These are phyloP conservation scores for Dioscorea zingiberensis DNA, from an alignment of 106 monocot species.

Conservation along the genomic window DNA sequence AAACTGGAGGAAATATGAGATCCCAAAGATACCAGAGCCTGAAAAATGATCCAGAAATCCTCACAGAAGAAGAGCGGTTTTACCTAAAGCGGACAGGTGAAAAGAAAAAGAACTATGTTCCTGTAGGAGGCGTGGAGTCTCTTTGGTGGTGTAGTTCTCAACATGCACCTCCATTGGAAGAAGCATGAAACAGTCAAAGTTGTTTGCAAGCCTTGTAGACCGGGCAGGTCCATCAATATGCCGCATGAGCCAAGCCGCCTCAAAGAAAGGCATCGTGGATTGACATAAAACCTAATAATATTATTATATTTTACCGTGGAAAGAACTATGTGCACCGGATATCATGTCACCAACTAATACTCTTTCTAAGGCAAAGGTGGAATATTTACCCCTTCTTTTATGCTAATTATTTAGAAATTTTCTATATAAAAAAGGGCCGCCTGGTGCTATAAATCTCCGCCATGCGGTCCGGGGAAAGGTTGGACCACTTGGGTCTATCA, in stretches of 20 bases:
- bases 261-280: slow-evolving; percentile 73
- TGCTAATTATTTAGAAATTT: not conserved
- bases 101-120: slow-evolving; percentile 86
- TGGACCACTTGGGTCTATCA: too few relatives aligned
- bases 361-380: slow-evolving; percentile 75
- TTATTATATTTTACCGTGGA: slow-evolving; percentile 74
- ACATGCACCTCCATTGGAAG: slow-evolving; percentile 98
- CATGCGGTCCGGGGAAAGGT: too few relatives aligned
- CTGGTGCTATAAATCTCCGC: too few relatives aligned
- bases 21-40: slow-evolving; percentile 40
- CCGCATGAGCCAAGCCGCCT: slow-evolving; percentile 65
- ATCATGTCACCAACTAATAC: slow-evolving; percentile 79
- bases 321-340: slow-evolving; percentile 83
- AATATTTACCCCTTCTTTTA: not conserved
- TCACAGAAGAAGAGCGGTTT: slow-evolving; percentile 76
- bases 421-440: too few relatives aligned
- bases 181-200: slow-evolving; percentile 94
- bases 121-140: slow-evolving; percentile 72
- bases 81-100: slow-evolving; percentile 83
- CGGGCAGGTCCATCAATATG: slow-evolving; percentile 79
- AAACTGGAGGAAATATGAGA: slow-evolving; percentile 75
- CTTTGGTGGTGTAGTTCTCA: slow-evolving; percentile 90
- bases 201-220: slow-evolving; percentile 74
- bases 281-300: slow-evolving; percentile 63
- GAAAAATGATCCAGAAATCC: slow-evolving; percentile 76